Evolutionary conservation across 805 yeast species (phyloP).

Genomic region (Ogataea glucozyma): DNA sequence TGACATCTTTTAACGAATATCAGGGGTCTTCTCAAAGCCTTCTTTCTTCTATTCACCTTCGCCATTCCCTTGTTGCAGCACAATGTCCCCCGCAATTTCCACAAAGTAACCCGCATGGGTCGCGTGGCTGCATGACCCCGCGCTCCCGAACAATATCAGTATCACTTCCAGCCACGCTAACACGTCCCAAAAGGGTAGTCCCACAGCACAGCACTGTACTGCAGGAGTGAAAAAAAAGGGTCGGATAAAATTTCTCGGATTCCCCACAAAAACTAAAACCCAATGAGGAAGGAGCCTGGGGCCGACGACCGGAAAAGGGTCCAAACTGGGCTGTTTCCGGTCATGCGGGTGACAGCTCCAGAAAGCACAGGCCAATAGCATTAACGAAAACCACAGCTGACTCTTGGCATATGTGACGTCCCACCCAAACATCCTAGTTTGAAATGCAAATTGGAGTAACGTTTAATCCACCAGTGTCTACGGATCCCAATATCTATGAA

Average conservation of each 20-base stretch:
- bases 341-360: not conserved
- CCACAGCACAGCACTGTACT: no score
- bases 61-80: not conserved
- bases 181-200: no score
- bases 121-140: slow-evolving; percentile 5
- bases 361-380: not conserved
- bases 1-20: not conserved
- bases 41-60: no score
- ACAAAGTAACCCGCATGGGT: not conserved
- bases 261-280: not conserved
- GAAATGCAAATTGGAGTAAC: not conserved
- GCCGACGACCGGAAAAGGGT: slow-evolving; percentile 4
- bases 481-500: no score
- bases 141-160: no score
- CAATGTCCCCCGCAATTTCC: slow-evolving; percentile 3
- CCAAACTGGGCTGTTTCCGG: slow-evolving; percentile 2
- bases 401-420: not conserved
- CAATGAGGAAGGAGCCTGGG: not conserved
- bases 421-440: no score
- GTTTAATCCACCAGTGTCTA: not conserved
- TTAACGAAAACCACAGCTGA: not conserved
- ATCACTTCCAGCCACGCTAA: not conserved
- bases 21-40: no score
- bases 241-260: slow-evolving; percentile 1
- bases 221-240: no score